Percentiles rank a stretch among this genome's conserved stretches.
Evolutionary conservation across 805 yeast species (phyloP).

Genomic region (Wilhelminamyces savonicus): DNA sequence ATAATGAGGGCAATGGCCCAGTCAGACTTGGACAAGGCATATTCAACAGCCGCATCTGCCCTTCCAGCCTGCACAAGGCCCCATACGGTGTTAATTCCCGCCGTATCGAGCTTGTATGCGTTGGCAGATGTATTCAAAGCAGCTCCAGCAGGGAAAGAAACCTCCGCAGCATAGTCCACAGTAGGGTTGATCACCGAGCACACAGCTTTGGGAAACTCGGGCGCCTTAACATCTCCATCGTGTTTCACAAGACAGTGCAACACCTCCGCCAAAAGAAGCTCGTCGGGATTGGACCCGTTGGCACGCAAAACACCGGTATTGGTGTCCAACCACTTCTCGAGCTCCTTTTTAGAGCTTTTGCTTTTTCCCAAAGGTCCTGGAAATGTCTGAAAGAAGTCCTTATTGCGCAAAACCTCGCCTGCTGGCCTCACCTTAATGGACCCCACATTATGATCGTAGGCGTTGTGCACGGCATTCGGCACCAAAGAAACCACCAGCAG

Average conservation of each 20-base stretch:
- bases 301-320: background rate
- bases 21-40: slow-evolving; percentile 56
- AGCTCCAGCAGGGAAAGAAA: slow-evolving; percentile 10
- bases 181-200: slow-evolving; percentile 39
- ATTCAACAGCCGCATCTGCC: slow-evolving; percentile 56
- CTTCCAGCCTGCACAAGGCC: slow-evolving; percentile 52
- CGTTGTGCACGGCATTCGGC: slow-evolving; percentile 28
- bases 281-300: slow-evolving; percentile 14
- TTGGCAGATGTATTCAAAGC: slow-evolving; percentile 18
- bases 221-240: slow-evolving; percentile 24
- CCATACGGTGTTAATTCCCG: slow-evolving; percentile 28
- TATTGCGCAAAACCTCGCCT: slow-evolving; percentile 13
- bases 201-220: slow-evolving; percentile 23
- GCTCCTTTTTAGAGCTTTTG: slow-evolving; percentile 58
- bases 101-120: slow-evolving; percentile 36
- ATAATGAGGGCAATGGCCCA: slow-evolving; percentile 75
- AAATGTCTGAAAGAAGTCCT: slow-evolving; percentile 30
- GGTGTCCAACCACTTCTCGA: slow-evolving; percentile 53
- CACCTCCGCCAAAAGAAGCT: slow-evolving; percentile 25
- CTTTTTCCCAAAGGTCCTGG: slow-evolving; percentile 63
- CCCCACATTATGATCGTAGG: slow-evolving; percentile 23
- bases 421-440: slow-evolving; percentile 29
- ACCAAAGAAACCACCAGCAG: slow-evolving; percentile 21
- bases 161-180: slow-evolving; percentile 26
- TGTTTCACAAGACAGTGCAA: slow-evolving; percentile 15